These are phyloP conservation scores for Sporothrix phasma DNA, from an alignment of 2,329 filamentous ascomycete genomes.

Conservation along the genomic window DNA sequence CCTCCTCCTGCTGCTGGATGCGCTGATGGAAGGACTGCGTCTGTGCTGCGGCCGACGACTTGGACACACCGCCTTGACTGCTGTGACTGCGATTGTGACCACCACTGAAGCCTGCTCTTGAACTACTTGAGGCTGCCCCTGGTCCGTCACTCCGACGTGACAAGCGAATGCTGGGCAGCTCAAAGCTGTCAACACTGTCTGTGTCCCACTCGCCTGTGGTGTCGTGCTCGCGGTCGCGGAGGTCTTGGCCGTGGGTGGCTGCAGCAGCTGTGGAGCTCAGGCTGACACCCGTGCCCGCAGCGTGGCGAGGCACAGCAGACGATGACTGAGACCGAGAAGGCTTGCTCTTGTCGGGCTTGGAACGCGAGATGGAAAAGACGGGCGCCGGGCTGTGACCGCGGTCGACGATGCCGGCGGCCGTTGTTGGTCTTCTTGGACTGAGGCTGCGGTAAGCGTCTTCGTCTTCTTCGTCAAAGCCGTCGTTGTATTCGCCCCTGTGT, in stretches of 20 bases:
- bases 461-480: background rate
- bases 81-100: too few relatives aligned
- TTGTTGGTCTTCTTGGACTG: slow-evolving; percentile 1
- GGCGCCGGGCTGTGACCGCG: background rate
- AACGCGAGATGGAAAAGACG: background rate
- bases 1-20: slow-evolving; percentile 1
- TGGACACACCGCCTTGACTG: background rate
- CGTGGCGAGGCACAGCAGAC: slow-evolving; percentile 4
- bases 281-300: background rate
- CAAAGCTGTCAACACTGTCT: slow-evolving; percentile 20
- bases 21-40: background rate
- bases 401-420: background rate
- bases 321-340: background rate
- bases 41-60: background rate
- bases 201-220: slow-evolving; percentile 10
- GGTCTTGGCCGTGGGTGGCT: background rate
- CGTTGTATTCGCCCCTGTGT: background rate
- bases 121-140: background rate
- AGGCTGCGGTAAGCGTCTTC: background rate
- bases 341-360: background rate
- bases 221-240: background rate
- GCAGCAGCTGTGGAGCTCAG: background rate
- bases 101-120: background rate
- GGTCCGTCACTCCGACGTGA: background rate
- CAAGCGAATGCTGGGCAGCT: slow-evolving; percentile 16